These are phyloP conservation scores for Pestalotiopsis sp. DNA, from an alignment of 2,329 filamentous ascomycete genomes.

Conservation along the genomic window DNA sequence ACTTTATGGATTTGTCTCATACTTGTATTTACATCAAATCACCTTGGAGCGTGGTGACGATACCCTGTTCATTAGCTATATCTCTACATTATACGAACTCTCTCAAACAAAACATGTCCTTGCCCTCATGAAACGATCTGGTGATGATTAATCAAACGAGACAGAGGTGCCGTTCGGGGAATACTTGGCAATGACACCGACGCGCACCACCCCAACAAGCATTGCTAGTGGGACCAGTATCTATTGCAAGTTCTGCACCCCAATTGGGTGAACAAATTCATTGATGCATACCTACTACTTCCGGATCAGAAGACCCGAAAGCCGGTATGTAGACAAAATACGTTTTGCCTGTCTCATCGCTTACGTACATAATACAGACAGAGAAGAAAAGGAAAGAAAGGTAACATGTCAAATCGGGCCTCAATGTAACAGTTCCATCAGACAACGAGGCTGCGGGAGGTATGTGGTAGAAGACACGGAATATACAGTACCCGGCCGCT, in stretches of 20 bases:
- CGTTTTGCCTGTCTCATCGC: not conserved
- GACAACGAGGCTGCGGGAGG: not conserved
- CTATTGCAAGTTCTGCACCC: not conserved
- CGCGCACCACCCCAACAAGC: too few species aligned
- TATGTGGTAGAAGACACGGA: not conserved
- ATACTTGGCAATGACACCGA: too few species aligned
- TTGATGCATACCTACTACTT: not conserved
- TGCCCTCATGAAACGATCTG: too few species aligned
- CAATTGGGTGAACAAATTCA: not conserved
- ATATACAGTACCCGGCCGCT: not conserved
- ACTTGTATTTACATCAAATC: constrained; percentile 13
- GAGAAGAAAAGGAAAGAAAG: not conserved
- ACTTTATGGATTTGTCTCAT: constrained; percentile 1
- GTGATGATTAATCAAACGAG: not conserved
- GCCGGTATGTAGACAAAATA: not conserved
- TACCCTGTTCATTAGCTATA: constrained; percentile 1
- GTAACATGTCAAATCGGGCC: not conserved
- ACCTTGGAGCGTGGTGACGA: constrained; percentile 5
- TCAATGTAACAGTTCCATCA: not conserved
- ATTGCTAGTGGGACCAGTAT: not conserved
- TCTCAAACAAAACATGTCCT: too few species aligned
- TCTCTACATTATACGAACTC: not conserved
- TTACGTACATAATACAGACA: not conserved
- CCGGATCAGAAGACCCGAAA: not conserved
- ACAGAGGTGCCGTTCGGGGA: too few species aligned